phyloP scores from a whole-genome alignment of 345 rosid genomes.

The Rhizophora apiculata region DNA sequence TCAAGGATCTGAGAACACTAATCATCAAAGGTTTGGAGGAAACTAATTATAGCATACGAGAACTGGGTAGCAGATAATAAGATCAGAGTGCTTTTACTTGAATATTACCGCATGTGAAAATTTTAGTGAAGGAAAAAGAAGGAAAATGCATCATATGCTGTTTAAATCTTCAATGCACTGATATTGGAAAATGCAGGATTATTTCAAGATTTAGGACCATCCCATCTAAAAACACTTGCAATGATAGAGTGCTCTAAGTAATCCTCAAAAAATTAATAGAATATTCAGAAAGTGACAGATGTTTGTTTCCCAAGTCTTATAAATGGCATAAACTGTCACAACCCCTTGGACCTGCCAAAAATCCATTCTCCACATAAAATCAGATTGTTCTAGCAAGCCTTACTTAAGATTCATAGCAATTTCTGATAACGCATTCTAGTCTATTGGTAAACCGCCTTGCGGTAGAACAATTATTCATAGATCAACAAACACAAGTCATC shows the following conservation, averaged over 20 bases:
- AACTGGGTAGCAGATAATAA: neutral
- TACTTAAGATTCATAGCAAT: too few relatives aligned
- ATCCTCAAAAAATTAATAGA: neutral
- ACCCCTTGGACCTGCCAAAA: neutral
- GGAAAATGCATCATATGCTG: too few relatives aligned
- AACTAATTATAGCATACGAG: neutral
- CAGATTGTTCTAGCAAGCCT: too few relatives aligned
- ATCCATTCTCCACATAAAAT: too few relatives aligned
- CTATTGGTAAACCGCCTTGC: too few relatives aligned
- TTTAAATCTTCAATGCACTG: too few relatives aligned
- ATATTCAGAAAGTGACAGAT: neutral
- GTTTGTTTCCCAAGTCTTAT: neutral
- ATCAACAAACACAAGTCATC: neutral
- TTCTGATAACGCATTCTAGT: too few relatives aligned
- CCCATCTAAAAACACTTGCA: neutral
- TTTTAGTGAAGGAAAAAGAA: neutral
- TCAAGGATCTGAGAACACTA: slow-evolving; percentile 5
- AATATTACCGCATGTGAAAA: neutral
- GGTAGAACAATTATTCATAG: neutral
- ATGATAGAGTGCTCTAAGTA: neutral
- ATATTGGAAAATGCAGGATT: neutral
- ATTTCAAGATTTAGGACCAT: neutral
- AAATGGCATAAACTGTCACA: neutral
- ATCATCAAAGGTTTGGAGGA: neutral
- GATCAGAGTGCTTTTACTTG: neutral